Evolutionary conservation across 257 asterid species (phyloP), one percentile per base, ranked within the genome.

Genomic region (Petunia secreta): DNA sequence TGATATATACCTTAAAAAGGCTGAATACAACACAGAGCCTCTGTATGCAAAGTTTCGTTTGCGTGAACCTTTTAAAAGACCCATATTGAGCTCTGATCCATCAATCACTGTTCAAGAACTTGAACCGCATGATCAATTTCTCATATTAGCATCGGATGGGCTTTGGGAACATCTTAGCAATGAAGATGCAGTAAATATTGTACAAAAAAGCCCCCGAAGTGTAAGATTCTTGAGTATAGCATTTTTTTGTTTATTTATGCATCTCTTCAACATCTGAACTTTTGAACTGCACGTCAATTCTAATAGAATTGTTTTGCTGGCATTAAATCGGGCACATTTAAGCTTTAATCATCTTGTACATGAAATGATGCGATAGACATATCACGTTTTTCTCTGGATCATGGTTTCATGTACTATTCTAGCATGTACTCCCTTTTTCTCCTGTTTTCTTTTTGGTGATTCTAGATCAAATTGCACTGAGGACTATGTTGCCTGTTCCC

Each of bases 151-250:
- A 41, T 77, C 80, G 3, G 80, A 77, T 59, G 80, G 80, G 59
- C 80, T 77, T n/a, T 88, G 91, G 91, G 91, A 88, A 74, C 91
- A 88, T 82, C 88, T 88, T 44, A 81, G 78, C 86, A 88, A 88
- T 79, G 89, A 88, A 80, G 91, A 88, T 60, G 91, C 91, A 6
- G 88, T 84, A 78, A 88, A 84, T 79, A 86, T 86, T 25, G 91
- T 88, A 65, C 91, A 84, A 77, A 88, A 84, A 43, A 75, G 79
- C 62, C 89, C 91, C 55, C 91, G 66, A 82, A 86, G 46, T 5
- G 91, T 88, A 79, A 85, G 91, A 79, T 82, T 53, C 66, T 48
- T 79, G 75, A 52, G 5, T 63, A 15, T 63, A 13, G 37, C 13
- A n/a, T 52, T 14, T 10, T 52, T 10, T 1, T 9, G 8, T 46